Percentiles rank a stretch among this genome's conserved stretches.
These are phyloP conservation scores for Nannochloropsis granulata DNA, from an alignment of 108 stramenopile species.

Conservation along the genomic window DNA sequence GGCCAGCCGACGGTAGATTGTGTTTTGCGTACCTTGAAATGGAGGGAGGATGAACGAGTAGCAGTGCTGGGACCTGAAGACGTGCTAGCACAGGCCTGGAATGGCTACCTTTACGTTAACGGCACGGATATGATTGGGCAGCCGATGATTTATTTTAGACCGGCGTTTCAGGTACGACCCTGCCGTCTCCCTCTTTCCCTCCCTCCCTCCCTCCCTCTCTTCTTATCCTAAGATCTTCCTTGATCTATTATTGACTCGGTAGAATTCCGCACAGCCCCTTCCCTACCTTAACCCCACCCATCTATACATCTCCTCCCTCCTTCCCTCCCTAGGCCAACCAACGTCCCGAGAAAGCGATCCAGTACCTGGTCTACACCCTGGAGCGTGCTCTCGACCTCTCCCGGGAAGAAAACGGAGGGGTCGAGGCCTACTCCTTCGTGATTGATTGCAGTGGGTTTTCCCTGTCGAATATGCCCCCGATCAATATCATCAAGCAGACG, in stretches of 20 bases:
- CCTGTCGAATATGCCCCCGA: neutral
- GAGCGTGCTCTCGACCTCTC: neutral
- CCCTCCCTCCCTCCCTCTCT: neutral
- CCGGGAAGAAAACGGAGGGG: neutral
- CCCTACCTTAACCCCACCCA: neutral
- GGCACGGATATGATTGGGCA: neutral
- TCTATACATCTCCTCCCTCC: neutral
- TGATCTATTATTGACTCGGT: too few species aligned
- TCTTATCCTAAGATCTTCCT: neutral
- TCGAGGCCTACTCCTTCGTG: neutral
- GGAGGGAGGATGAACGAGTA: neutral
- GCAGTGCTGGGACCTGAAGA: neutral
- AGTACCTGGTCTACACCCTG: neutral
- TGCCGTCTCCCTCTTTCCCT: neutral
- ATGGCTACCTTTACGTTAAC: neutral
- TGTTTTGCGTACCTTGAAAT: neutral
- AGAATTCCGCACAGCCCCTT: too few species aligned
- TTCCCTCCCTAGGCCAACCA: neutral
- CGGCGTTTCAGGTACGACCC: neutral
- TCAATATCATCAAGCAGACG: neutral
- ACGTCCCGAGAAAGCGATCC: neutral
- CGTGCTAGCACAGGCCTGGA: neutral
- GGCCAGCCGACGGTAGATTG: neutral
- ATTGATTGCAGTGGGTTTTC: neutral
- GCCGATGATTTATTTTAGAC: neutral